Percentiles rank a stretch among this genome's conserved stretches.
These are phyloP conservation scores for Harringtonia aguacate DNA, from an alignment of 2,329 filamentous ascomycete genomes.

Conservation along the genomic window DNA sequence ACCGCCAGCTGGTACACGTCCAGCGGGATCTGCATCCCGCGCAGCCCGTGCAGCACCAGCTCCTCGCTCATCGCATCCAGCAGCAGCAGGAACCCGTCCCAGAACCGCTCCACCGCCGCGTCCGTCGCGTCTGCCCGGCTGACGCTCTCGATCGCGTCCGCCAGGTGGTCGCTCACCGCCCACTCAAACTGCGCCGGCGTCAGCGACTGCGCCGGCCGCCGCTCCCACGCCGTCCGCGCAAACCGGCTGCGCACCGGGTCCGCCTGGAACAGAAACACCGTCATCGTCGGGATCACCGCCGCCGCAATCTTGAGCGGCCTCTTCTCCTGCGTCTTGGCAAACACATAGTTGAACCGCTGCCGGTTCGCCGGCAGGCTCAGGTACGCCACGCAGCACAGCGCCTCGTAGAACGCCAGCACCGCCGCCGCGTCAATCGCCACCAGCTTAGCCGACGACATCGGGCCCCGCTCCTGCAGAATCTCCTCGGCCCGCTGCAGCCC, in stretches of 20 bases:
- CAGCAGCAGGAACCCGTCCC: conserved; percentile 66
- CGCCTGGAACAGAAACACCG: conserved; percentile 70
- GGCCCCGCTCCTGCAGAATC: conserved; percentile 32
- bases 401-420: conserved; percentile 77
- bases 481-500: conserved; percentile 39
- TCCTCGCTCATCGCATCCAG: conserved; percentile 62
- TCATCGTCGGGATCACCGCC: conserved; percentile 68
- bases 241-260: conserved; percentile 55
- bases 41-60: conserved; percentile 66
- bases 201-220: conserved; percentile 48
- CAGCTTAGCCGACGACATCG: conserved; percentile 35
- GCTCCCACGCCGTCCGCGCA: conserved; percentile 58
- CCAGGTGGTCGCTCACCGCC: conserved; percentile 67
- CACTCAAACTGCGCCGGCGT: conserved; percentile 73
- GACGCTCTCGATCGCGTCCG: conserved; percentile 53
- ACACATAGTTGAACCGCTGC: conserved; percentile 67
- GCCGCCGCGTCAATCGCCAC: conserved; percentile 42
- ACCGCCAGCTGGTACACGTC: conserved; percentile 56
- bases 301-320: conserved; percentile 67
- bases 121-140: conserved; percentile 34
- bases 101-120: conserved; percentile 57
- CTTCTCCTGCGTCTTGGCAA: conserved; percentile 67
- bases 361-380: conserved; percentile 45
- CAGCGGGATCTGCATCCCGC: conserved; percentile 67
- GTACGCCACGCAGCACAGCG: conserved; percentile 73